Evolutionary conservation across 2,329 filamentous ascomycete species (phyloP), one percentile per base, ranked within the genome.

Genomic region (Ophiocordyceps sinensis): DNA sequence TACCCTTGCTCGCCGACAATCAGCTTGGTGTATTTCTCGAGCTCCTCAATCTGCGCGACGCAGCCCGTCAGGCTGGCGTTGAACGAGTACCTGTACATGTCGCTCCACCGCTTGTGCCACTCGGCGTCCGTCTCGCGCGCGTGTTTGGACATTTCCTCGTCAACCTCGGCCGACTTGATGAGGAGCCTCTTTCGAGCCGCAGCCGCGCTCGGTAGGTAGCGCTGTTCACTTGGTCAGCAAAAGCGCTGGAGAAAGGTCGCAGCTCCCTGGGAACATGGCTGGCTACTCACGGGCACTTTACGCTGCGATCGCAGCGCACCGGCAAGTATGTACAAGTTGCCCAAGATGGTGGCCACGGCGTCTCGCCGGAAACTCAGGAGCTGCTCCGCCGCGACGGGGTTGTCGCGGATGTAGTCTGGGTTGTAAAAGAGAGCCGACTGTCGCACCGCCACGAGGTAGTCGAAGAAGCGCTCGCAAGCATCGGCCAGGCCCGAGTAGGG

Each of bases 381-480:
- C 17, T 63, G 62, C 43, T 66, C 63, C 1, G 65, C 64, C 11
- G 67, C 68, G n/a, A 65, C 58, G 10, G 67, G 61, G 45, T 70
- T 65, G 44, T 70, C 68, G 38, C 67, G 61, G 41, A 72, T 62
- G 46, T 68, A 70, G 29, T 64, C 65, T 1, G 71, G 68, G 43
- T 74, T 68, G 51, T 76, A 76, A 49, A 73, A 73, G 14, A 77
- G 55, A 2, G 70, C 71, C 3, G 72, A 71, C 49, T 77, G 73
- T 7, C 74, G 68, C 5, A 77, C 66, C 15, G 70, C 64, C 23
- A 77, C 67, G 42, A 76, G 63, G 45, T 75, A 69, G 46, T 77
- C 73, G 47, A 77, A 75, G 59, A 77, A 76, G 4, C 64, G 63
- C 51, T 77, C 73, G 41, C 69, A 74, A 7, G 65, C 62, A 45